Evolutionary conservation across 345 rosid genomes (phyloP).

Genomic region (Heritiera fomes): DNA sequence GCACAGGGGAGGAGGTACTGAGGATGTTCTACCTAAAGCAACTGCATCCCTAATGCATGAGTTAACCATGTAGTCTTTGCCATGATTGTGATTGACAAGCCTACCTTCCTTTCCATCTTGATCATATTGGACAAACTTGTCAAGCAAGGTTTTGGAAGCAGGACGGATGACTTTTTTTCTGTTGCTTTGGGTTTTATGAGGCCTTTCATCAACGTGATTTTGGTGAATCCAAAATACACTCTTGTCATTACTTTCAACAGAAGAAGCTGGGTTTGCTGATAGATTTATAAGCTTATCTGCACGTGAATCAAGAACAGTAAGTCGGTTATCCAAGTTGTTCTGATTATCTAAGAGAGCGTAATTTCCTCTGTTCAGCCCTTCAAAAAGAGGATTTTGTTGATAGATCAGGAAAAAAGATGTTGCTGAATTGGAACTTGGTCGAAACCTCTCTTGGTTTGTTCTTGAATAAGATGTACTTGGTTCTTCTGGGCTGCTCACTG

Average conservation of each 20-base stretch:
- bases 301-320: conserved; percentile 14
- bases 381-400: conserved; percentile 63
- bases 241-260: conserved; percentile 25
- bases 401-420: conserved; percentile 42
- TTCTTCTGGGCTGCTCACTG: conserved; percentile 67
- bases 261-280: conserved; percentile 24
- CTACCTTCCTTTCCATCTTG: conserved; percentile 30
- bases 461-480: conserved; percentile 42
- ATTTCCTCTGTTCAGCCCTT: conserved; percentile 39
- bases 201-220: conserved; percentile 38
- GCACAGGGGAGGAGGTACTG: conserved; percentile 72
- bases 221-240: conserved; percentile 52
- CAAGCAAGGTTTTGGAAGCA: conserved; percentile 44
- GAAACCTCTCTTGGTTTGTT: conserved; percentile 33
- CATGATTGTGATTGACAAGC: conserved; percentile 33
- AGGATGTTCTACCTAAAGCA: conserved; percentile 55
- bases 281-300: conserved; percentile 36
- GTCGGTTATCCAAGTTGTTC: conserved; percentile 25
- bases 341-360: conserved; percentile 23
- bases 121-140: conserved; percentile 56
- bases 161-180: conserved; percentile 25
- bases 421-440: conserved; percentile 37
- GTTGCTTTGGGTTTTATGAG: conserved; percentile 17
- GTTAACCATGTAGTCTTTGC: conserved; percentile 26
- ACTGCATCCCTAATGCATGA: conserved; percentile 46